Evolutionary conservation across 306 rosid species (phyloP), one percentile per base, ranked within the genome.

Genomic region (Glycine tomentella): DNA sequence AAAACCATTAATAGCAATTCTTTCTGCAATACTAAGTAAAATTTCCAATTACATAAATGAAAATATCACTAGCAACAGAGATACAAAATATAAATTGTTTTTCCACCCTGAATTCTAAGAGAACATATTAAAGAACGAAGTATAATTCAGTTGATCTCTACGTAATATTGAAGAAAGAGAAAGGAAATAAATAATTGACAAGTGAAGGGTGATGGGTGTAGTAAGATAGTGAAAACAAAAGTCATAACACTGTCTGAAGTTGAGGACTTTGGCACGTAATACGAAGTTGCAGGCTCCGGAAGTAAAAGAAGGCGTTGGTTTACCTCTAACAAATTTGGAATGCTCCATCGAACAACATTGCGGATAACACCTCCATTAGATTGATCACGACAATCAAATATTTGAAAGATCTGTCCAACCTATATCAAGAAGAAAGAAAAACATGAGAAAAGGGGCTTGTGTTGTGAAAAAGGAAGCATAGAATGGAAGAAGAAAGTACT

Each of bases 401-500:
- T 93, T 72, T 95, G 99, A 86, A 88, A 95, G 74, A 93, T 93
- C 78, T 95, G 99, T 20, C 97, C 99, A 80, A 95, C 92, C 31
- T 25, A 25, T 25, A 1, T 25, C 31, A 25, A 25, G 31, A 25
- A 20, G 25, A n/a, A 20, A 20, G 25, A 0, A 20, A 20, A 20
- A 20, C 25, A 20, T 20, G 25, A 20, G 25, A 20, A 0, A 20
- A 20, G 25, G 25, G 25, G 25, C 0, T 20, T 20, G 25, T 20
- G 25, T 20, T 20, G 25, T 20, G 25, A 20, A 20, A 20, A 40
- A 38, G 25, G 2, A 7, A 66, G 49, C 11, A 34, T 25, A 61
- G 17, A 20, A 20, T 20, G 0, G 25, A 20, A 20, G 25, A 57
- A 51, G 44, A 82, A 92, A 95, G 25, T 20, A 20, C 25, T 90